Base-by-base conservation (phyloP, 176 grass and related monocot species). In the Phyllostachys edulis region DNA sequence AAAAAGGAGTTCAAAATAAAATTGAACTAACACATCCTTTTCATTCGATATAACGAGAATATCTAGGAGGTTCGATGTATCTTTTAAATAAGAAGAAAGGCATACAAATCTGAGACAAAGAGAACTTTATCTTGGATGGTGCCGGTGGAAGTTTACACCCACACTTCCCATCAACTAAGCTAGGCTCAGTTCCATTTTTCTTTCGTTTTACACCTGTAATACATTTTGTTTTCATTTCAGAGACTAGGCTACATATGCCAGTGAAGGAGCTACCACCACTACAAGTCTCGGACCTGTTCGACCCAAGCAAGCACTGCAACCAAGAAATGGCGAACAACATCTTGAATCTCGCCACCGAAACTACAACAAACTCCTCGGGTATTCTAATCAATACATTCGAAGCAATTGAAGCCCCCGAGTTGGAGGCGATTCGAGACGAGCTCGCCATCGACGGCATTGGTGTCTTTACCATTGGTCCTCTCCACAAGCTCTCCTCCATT, bases 401-500 rank as follows among this genome's bases (percentile, higher is more conserved):
- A 50, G 80, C 42, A 47, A 64, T 88, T 6, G 86, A 88, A 26
- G 7, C 44, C 2, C 55, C 46, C 2, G 80, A 88, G 57, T 23
- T 88, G 8, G 4, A 55, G 26, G 62, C 37, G 7, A 16, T 88
- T 5, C 38, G 34, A 0, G n/a, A 32, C 1, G 45, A 88, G 37
- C 73, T 88, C 32, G 1, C 32, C 32, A 34, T 34, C 32, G 32
- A 34, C 2, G 32, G 32, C 32, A 34, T 34, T 34, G 32, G 2
- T 34, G 32, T 34, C 32, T 34, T 34, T 2, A 2, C 32, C 32
- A 34, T 34, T 34, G 88, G 88, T 4, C 83, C 88, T 12, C 83
- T 90, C 23, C 83, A 90, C 77, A 90, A 86, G 78, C 54, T 90
- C 7, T 64, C 23, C 5, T 37, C 66, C 32, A 34, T 34, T 34